phyloP scores from a whole-genome alignment of 768 basidiomycete species.

The Agaricus blazei region DNA sequence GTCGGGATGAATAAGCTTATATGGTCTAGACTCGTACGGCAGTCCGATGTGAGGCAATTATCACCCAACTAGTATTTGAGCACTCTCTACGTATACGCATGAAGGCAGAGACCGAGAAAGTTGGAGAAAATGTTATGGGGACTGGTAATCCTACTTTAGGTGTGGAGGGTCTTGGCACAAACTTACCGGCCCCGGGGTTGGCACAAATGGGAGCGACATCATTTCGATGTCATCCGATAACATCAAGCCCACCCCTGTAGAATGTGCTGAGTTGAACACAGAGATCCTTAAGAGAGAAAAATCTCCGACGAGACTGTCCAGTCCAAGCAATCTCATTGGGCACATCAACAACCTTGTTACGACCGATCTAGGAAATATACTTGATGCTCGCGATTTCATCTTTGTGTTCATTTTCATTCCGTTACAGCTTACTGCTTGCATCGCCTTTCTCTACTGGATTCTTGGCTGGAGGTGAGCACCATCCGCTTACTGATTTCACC shows the following conservation, averaged over 20 bases:
- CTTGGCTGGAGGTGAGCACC: conserved; percentile 40
- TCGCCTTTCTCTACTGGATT: conserved; percentile 39
- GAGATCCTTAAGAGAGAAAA: background rate
- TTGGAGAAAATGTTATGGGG: too few relatives aligned
- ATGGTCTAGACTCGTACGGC: too few relatives aligned
- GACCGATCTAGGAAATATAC: conserved; percentile 42
- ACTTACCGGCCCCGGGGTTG: too few relatives aligned
- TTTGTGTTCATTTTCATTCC: conserved; percentile 30
- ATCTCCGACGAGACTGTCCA: background rate
- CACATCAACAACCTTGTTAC: conserved; percentile 72
- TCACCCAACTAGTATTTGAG: conserved; percentile 36
- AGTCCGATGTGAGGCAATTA: conserved; percentile 29
- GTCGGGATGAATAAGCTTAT: too few relatives aligned
- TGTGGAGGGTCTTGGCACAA: too few relatives aligned
- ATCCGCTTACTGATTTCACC: background rate
- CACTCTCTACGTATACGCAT: conserved; percentile 53
- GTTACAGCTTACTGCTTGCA: conserved; percentile 32
- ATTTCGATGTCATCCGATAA: background rate
- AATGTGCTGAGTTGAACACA: too few relatives aligned
- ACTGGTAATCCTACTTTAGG: too few relatives aligned
- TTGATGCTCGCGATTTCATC: conserved; percentile 17
- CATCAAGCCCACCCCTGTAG: too few relatives aligned
- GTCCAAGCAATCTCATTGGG: conserved; percentile 46
- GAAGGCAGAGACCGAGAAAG: conserved; percentile 30
- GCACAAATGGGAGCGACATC: too few relatives aligned